Evolutionary conservation across 75 land plant species (phyloP).

Genomic region (Picea sitchensis): DNA sequence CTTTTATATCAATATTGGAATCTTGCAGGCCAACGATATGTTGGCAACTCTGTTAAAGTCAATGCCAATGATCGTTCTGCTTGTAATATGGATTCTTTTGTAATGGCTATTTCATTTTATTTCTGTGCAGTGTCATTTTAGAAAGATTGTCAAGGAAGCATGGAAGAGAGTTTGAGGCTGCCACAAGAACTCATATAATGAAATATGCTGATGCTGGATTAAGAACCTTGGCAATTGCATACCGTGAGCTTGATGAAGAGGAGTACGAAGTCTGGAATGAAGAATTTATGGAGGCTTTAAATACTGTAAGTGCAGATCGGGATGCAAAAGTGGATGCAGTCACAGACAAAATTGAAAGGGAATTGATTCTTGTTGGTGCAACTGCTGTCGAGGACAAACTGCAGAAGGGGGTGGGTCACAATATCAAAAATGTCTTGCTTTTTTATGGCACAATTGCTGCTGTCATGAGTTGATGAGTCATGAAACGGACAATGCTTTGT

Average conservation of each 20-base stretch:
- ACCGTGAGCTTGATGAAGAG: conserved; percentile 56
- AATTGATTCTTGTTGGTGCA: conserved; percentile 78
- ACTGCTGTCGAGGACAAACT: conserved; percentile 93
- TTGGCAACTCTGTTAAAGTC: neutral
- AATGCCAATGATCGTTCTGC: neutral
- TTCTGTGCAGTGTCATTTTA: conserved; percentile 69
- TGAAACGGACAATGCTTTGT: neutral
- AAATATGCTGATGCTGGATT: conserved; percentile 81
- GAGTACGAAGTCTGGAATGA: conserved; percentile 50
- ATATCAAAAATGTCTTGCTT: neutral
- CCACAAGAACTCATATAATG: conserved; percentile 56
- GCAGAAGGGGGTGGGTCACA: conserved; percentile 68
- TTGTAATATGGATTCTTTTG: neutral
- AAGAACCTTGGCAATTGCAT: conserved; percentile 74
- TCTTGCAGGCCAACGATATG: neutral
- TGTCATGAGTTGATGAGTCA: neutral
- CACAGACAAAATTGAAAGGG: conserved; percentile 57
- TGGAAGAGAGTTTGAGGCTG: conserved; percentile 46
- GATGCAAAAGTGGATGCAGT: conserved; percentile 52
- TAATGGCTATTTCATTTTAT: conserved; percentile 8
- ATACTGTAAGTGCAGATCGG: conserved; percentile 51
- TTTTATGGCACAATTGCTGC: neutral
- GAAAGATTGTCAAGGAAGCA: conserved; percentile 54
- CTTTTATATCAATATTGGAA: neutral
- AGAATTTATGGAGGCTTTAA: conserved; percentile 44